Base-by-base conservation (phyloP, 768 basidiomycete genomes). In the Collybiopsis luxurians region DNA sequence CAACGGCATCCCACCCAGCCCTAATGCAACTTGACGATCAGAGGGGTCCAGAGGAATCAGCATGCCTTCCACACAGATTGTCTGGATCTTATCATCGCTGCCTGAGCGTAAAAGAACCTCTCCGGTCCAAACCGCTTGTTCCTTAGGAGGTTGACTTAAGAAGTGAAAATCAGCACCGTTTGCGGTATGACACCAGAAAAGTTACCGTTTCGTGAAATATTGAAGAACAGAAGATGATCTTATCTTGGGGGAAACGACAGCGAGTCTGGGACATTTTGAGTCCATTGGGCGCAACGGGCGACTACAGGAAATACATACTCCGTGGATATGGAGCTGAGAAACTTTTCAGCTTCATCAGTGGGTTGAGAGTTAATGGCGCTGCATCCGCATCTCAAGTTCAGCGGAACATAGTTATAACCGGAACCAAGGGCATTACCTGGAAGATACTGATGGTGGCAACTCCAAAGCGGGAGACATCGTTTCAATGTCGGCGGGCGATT, bases 1-100 rank as follows among this genome's bases (percentile, higher is more conserved):
- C 40, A 54, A 31, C 21, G 53, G 53, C 39, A 54, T 54, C 4
- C 10, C 53, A 12, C 42, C 52, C n/a, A n/a, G 52, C 17, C 11
- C n/a, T 4, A 39, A 26, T 15, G 34, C 50, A 12, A 21, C 19
- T 49, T 28, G 50, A 23, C 23, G 4, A 5, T 23, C 36, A 34
- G 50, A 4, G 6, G 26, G 31, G n/a, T 51, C 36, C 5, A 17
- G 23, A 5, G 50, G 50, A 7, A 51, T 31, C 23, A 51, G 50
- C 50, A 51, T 51, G 36, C 50, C 50, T 23, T 51, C 50, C 5
- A 27, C 17, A 26, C 31, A 51, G 36, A 51, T 39, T 23, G 50
- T 39, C 6, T 40, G 50, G 5, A 23, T 13, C 11, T 36, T 15
- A 17, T 36, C 10, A 17, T n/a, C 36, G 19, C 26, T 13, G 2